These are phyloP conservation scores for Carnegiea gigantea DNA, from an alignment of 179 eudicot species.

Conservation along the genomic window DNA sequence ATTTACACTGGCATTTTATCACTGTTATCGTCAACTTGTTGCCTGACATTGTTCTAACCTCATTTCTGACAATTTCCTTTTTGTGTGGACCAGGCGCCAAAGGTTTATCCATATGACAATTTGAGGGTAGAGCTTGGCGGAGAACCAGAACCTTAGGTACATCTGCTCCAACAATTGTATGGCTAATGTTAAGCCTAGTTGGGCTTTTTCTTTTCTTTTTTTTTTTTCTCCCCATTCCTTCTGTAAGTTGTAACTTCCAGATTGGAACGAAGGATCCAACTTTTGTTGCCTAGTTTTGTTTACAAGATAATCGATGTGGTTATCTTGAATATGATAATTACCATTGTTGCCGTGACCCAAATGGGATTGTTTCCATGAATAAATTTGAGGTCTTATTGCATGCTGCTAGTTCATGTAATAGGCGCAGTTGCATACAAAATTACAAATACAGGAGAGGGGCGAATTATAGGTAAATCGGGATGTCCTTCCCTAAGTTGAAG, in stretches of 20 bases:
- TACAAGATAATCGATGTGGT: background rate
- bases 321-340: background rate
- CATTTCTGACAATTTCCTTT: background rate
- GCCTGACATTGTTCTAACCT: background rate
- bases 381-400: background rate
- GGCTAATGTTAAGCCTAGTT: background rate
- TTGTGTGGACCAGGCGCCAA: constrained; percentile 52
- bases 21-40: background rate
- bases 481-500: no score
- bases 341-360: background rate
- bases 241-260: background rate
- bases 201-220: background rate
- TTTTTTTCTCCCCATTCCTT: no score
- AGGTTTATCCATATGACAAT: constrained; percentile 84
- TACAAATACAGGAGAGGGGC: no score
- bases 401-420: no score
- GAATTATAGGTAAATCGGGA: no score
- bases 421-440: no score
- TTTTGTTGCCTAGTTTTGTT: background rate
- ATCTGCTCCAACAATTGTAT: background rate
- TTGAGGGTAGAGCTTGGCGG: constrained; percentile 86
- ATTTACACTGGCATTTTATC: background rate
- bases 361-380: background rate
- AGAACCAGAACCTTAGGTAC: constrained; percentile 68
- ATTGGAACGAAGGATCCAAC: background rate